Percentiles rank a stretch among this genome's conserved stretches.
Conservation (phyloP, 257 asterid species). For the Fraxinus americana region DNA sequence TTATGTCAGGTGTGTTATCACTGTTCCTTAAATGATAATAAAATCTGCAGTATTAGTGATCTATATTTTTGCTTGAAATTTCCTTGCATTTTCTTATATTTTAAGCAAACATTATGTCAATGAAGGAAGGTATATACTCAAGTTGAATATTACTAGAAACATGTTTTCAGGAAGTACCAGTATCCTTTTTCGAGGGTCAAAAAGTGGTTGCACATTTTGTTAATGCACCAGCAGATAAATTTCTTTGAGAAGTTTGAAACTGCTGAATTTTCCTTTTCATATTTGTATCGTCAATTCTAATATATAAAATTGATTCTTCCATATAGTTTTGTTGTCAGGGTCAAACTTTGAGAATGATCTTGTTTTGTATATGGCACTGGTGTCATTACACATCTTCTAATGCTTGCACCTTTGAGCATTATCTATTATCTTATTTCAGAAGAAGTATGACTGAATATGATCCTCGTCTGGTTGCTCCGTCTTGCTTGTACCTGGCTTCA, state of each 20-base stretch:
- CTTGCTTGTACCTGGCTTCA: conserved; percentile 95
- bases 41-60: neutral
- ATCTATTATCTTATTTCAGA: conserved; percentile 44
- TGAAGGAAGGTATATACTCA: neutral
- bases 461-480: conserved; percentile 93
- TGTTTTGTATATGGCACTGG: neutral
- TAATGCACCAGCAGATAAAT: neutral
- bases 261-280: neutral
- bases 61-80: conserved; percentile 21
- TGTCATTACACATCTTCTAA: neutral
- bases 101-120: neutral
- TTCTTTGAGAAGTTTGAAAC: neutral
- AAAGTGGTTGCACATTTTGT: neutral
- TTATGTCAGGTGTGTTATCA: conserved; percentile 43
- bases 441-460: conserved; percentile 85
- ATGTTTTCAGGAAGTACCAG: neutral
- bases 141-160: neutral
- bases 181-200: neutral
- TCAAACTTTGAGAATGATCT: neutral
- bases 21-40: no score
- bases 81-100: neutral
- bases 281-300: neutral
- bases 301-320: neutral
- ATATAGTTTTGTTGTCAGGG: neutral
- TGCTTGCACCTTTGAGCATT: neutral